A percentile compares a stretch with the other conserved stretches of the same genome.
phyloP scores from a whole-genome alignment of 1,284 basidiomycete species.

The Ceratobasidium sp. region DNA sequence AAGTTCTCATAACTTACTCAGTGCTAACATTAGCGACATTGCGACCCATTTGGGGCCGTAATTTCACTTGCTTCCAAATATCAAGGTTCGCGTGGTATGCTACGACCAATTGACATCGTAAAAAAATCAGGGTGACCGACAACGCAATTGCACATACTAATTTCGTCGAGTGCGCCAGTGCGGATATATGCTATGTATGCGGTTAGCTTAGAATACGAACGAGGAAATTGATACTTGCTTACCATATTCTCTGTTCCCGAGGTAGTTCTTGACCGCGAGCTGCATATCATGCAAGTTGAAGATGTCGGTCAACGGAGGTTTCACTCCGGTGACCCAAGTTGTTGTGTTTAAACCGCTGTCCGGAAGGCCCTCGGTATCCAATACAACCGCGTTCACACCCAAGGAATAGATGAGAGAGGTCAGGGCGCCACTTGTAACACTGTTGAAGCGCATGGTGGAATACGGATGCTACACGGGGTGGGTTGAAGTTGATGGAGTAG shows the following conservation, averaged over 20 bases:
- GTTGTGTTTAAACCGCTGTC: constrained; percentile 18
- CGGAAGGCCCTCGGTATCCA: constrained; percentile 28
- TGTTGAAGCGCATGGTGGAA: background rate
- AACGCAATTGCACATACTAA: background rate
- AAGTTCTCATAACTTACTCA: background rate
- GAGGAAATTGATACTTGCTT: background rate
- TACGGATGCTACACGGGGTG: background rate
- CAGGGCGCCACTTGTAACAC: background rate
- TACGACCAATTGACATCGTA: background rate
- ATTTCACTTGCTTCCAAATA: constrained; percentile 16
- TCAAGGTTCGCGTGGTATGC: constrained; percentile 28
- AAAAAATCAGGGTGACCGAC: background rate
- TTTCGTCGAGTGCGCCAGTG: constrained; percentile 19
- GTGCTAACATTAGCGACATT: constrained; percentile 23
- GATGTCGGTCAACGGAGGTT: constrained; percentile 23
- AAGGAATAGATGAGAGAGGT: background rate
- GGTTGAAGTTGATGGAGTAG: too few relatives aligned
- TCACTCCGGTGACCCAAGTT: constrained; percentile 19
- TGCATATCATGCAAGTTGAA: constrained; percentile 34
- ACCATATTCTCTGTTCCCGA: constrained; percentile 13
- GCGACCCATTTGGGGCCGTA: background rate
- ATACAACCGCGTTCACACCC: background rate
- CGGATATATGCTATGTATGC: constrained; percentile 14
- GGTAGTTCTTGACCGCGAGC: constrained; percentile 19
- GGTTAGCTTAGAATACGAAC: background rate